Evolutionary conservation across 345 rosid genomes (phyloP), one percentile per base, ranked within the genome.

Genomic region (Microthlaspi erraticum): DNA sequence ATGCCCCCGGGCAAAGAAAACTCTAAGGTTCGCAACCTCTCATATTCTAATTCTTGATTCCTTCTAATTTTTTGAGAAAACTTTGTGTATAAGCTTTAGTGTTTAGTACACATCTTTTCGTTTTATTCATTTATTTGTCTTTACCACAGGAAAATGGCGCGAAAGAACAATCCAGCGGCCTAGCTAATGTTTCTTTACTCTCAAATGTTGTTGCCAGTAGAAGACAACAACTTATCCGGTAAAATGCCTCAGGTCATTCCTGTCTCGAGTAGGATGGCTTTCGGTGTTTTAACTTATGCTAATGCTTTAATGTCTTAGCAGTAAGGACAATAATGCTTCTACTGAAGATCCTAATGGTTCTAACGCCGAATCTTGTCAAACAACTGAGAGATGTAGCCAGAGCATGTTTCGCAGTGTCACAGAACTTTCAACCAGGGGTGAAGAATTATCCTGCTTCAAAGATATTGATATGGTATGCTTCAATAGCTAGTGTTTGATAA

Each of bases 381-480:
- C 82, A 53, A 53, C 74, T 75, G 83, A 83, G 80, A 84, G 72
- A 54, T 87, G 89, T 66, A 82, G 78, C 68, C 88, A 85, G 75
- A 80, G 81, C 79, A 80, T 66, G 69, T 91, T 91, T 68, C 92
- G 94, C 55, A 84, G 85, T 74, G 97, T 91, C 71, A 77, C 90
- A 46, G 88, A 91, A 79, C 88, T 94, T 79, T 88, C 99, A 42
- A 73, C 81, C 31, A 81, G 80, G 58, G 88, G 84, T 66, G 95
- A 78, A 71, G 87, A 56, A 37, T 67, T 80, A 36, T 72, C 89
- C 44, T 68, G 70, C 66, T 73, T 79, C 71, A 59, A 83, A 61
- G 64, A 74, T 66, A 79, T 88, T 61, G 99, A 94, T 76, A 84
- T 94, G 99, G 99, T 94, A 89, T 73, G 48, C 36, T 37, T 76